Evolutionary conservation across 352 stramenopile genomes (phyloP), one percentile per base, ranked within the genome.

Genomic region (Pythium folliculosum): DNA sequence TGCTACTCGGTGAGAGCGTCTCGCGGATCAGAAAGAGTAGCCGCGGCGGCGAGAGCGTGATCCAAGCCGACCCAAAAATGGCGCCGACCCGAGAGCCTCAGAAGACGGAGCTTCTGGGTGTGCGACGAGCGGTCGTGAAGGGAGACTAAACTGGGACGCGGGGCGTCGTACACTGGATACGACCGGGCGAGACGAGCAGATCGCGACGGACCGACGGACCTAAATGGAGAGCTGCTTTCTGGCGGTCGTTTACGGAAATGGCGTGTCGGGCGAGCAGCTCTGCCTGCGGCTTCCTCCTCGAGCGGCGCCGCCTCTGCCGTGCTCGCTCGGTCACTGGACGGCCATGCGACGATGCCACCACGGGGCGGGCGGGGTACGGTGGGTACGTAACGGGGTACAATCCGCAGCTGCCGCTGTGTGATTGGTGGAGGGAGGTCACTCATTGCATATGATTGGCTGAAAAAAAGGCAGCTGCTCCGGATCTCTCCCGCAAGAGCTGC

Each of bases 1-100:
- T 21, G 43, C 43, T 10, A 40, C 35, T 48, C 5, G 43, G 43
- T 13, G 43, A n/a, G 16, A 48, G 43, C 43, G 43, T 19, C 5
- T 19, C 49, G 37, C 59, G 59, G 45, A 22, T 59, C 49, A 66
- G 27, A 38, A 40, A 27, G 10, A 19, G 48, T 21, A 49, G 59
- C 59, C 47, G 47, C 59, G 49, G n/a, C 7, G 59, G 35, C 35
- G 35, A 51, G 49, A 66, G 32, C 38, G 59, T 30, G 35, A 66
- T 66, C 59, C 23, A 40, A 12, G 47, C 27, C 25, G 59, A 38
- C 38, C 45, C 59, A 38, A 66, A 58, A 66, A 66, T 66, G 48
- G 59, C 37, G 59, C 58, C 30, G 27, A 48, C 8, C 35, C 35
- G 35, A 13, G 35, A 16, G 35, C 8, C 35, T 40, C 35, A 40